phyloP scores from a whole-genome alignment of 148 eudicot species.

The Persicaria tinctoria region DNA sequence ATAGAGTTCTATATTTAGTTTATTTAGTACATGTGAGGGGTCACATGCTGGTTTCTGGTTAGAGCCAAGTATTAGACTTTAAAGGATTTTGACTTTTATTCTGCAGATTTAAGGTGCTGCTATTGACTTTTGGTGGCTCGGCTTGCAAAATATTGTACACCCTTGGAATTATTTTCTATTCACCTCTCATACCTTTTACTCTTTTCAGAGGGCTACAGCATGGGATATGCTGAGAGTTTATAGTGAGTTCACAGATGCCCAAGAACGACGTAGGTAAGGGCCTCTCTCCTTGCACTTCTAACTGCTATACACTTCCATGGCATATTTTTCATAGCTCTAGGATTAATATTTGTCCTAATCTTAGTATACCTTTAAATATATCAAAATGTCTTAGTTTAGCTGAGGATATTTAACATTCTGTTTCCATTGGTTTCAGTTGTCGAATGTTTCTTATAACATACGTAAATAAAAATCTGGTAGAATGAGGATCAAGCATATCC shows the following conservation, averaged over 20 bases:
- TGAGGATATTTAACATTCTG: background rate
- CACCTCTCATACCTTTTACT: background rate
- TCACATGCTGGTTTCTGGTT: background rate
- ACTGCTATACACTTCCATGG: background rate
- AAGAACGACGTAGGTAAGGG: constrained; percentile 72
- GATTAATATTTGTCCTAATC: background rate
- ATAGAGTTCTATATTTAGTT: too few species aligned
- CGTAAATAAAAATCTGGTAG: background rate
- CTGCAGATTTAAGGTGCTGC: background rate
- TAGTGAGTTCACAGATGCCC: constrained; percentile 62
- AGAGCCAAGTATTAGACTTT: background rate
- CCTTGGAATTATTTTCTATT: background rate
- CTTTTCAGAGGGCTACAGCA: constrained; percentile 77
- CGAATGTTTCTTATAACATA: background rate
- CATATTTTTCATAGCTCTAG: background rate
- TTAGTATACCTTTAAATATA: background rate
- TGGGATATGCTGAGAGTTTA: constrained; percentile 95
- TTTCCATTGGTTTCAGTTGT: background rate
- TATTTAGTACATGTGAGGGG: background rate
- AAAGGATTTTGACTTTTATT: background rate
- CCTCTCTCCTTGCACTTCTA: constrained; percentile 12
- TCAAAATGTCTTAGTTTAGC: background rate
- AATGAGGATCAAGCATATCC: background rate
- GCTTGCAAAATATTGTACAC: background rate
- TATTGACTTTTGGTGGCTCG: background rate